Evolutionary conservation across 2,329 filamentous ascomycete genomes (phyloP), one percentile per base, ranked within the genome.

Genomic region (Lasiodiplodia gonubiensis): DNA sequence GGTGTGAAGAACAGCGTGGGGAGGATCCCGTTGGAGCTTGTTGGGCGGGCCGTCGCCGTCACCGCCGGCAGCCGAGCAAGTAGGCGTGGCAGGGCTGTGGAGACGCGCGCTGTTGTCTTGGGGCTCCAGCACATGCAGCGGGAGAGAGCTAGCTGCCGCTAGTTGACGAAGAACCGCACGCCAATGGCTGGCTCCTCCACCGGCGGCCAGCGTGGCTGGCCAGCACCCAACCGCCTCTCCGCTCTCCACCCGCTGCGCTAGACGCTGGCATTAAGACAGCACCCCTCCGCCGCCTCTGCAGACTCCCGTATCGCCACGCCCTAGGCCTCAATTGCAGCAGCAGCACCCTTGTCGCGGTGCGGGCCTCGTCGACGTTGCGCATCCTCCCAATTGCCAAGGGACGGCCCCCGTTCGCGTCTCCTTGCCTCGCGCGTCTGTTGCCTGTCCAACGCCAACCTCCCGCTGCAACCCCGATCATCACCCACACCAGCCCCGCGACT

Each of bases 291-390:
- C 39, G 27, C 42, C 23, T 30, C 18, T 55, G 46, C 68, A 52
- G 5, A 25, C 21, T 14, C 49, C 39, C 4, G 67, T 23, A 59
- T 59, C 55, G 21, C 55, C 55, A 25, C 23, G 27, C 55, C 68
- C 70, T 69, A 69, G 67, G 54, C 18, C 64, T 65, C 64, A 59
- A 72, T 68, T 68, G 30, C 33, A 51, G 69, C 67, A 25, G 57
- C 61, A 70, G 68, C 69, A 65, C 65, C 68, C 64, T 73, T 71
- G 71, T 69, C 71, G 70, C 61, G 64, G 21, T 23, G 57, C 25
- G 39, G 57, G 12, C 18, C 42, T 12, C 23, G 25, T 57, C 54
- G 55, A 67, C 60, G 52, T 54, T 51, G 48, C 48, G 33, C 33
- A 33, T 27, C 18, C 37, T n/a, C 42, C 42, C 39, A 11, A 11